Evolutionary conservation across 148 eudicot species (phyloP), one percentile per base, ranked within the genome.

Genomic region (Arbutus unedo): DNA sequence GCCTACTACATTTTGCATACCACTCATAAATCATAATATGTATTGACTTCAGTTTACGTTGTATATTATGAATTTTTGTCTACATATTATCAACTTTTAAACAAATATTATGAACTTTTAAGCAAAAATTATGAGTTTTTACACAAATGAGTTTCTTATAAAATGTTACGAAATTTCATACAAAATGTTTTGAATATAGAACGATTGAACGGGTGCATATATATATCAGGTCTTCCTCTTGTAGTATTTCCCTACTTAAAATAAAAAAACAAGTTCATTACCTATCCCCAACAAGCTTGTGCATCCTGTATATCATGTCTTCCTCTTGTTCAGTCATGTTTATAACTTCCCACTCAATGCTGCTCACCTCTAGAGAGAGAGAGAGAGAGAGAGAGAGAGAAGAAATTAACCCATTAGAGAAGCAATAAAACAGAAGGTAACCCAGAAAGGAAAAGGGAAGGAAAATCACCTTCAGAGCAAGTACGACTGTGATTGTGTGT

Each of bases 221-320:
- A 1, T 31, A 31, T 31, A 31, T 31, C 38, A 31, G 38, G 38
- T 31, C 38, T 31, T 31, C 38, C 38, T 31, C 38, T 31, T 31
- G 38, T 31, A 31, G 38, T 31, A 31, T 31, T 31, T 31, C 38
- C 38, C 38, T 31, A 31, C 38, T 31, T 31, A 31, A 31, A 77
- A 14, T 8, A 31, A 11, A 54, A 38, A n/a, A 21, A 62, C 38
- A 62, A 13, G 31, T 66, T 25, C 4, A 25, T 81, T 79, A 89
- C 89, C 85, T 89, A 78, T 89, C 85, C 70, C 91, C 89, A 48
- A 89, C 91, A 45, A 89, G 89, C 76, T 83, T 89, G 81, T 89
- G 76, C 91, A 89, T 89, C 74, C 89, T 85, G 78, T 62, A 47
- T 19, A 89, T 84, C 74, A 89, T 78, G 59, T 89, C 91, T 68